phyloP scores from a whole-genome alignment of 345 rosid genomes.

The Brassica rapa region DNA sequence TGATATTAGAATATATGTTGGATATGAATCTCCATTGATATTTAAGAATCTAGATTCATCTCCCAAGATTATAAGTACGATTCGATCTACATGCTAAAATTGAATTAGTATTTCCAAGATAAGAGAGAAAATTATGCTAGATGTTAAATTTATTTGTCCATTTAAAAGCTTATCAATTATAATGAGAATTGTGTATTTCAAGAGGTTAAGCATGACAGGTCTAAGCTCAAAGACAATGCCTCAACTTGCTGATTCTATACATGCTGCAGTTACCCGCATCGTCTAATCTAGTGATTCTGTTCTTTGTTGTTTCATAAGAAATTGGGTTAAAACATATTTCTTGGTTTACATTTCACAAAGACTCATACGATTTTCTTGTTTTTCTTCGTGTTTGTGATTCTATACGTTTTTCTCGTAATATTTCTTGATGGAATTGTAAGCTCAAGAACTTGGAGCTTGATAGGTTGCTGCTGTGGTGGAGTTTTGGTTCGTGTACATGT shows the following conservation, averaged over 20 bases:
- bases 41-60: too few relatives aligned
- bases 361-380: neutral
- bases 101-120: too few relatives aligned
- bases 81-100: too few relatives aligned
- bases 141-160: neutral
- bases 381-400: too few relatives aligned
- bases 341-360: neutral
- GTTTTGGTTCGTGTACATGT: too few relatives aligned
- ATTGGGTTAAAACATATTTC: neutral
- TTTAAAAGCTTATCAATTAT: neutral
- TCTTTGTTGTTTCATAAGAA: neutral
- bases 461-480: too few relatives aligned
- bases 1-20: too few relatives aligned
- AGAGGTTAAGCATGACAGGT: slow-evolving; percentile 81
- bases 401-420: too few relatives aligned
- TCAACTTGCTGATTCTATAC: slow-evolving; percentile 67
- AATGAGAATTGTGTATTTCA: slow-evolving; percentile 38
- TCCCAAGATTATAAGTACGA: too few relatives aligned
- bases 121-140: too few relatives aligned
- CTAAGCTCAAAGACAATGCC: slow-evolving; percentile 64
- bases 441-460: too few relatives aligned
- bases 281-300: slow-evolving; percentile 25
- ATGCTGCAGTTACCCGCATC: slow-evolving; percentile 40
- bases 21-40: too few relatives aligned
- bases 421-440: neutral